These are phyloP conservation scores for Scutellaria galericulata DNA, from an alignment of 257 asterid species.

Conservation along the genomic window DNA sequence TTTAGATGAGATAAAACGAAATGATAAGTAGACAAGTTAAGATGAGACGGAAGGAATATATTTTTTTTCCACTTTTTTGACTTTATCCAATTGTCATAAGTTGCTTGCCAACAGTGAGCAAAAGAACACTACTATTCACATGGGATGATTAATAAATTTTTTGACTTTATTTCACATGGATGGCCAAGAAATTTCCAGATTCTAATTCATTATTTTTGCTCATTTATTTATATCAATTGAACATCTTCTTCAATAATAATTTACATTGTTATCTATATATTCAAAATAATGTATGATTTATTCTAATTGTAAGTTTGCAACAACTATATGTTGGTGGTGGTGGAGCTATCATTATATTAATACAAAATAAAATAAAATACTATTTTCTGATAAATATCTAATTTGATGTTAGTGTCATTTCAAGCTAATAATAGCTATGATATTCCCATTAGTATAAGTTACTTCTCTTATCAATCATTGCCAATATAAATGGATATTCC, in stretches of 20 bases:
- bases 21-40: too few species aligned
- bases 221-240: background rate
- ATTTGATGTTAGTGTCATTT: background rate
- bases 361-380: background rate
- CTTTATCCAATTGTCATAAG: slow-evolving; percentile 37
- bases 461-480: slow-evolving; percentile 38
- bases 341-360: too few species aligned
- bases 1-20: too few species aligned
- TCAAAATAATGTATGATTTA: too few species aligned
- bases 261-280: background rate
- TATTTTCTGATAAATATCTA: background rate
- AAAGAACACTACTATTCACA: slow-evolving; percentile 37
- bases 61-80: slow-evolving; percentile 1
- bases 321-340: too few species aligned
- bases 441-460: slow-evolving; percentile 26
- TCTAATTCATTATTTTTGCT: background rate
- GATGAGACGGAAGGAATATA: too few species aligned
- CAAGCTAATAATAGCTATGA: slow-evolving; percentile 1
- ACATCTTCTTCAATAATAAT: background rate
- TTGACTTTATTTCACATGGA: slow-evolving; percentile 34
- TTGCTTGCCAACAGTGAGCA: slow-evolving; percentile 31
- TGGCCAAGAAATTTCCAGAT: slow-evolving; percentile 30
- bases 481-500: slow-evolving; percentile 16
- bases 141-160: slow-evolving; percentile 30
- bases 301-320: too few species aligned